Base-by-base conservation (phyloP, 257 asterid species). In the Forsythia suspensa region DNA sequence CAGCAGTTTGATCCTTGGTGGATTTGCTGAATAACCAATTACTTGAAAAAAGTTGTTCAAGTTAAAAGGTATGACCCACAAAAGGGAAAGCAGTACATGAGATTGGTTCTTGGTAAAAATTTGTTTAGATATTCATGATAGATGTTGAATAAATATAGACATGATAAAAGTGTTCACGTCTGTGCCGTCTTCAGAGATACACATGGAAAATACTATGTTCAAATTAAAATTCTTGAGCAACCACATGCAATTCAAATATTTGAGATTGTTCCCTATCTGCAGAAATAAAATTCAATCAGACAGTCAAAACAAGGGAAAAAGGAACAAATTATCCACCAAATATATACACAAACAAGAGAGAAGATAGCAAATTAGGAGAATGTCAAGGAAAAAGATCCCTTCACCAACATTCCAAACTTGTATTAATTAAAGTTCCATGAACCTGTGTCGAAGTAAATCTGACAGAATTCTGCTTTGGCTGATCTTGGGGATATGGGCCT, bases 401-500 rank as follows among this genome's bases (percentile, higher is more conserved):
- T 72, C 72, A 81, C 65, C 72, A 82, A 43, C 70, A 72, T 43
- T 16, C 8, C 2, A 46, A 66, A 21, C 77, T 29, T 20, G 74
- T 74, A 46, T 29, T 63, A 73, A 36, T 63, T 71, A 6, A 74
- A 81, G 48, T 8, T 80, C 61, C 81, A 84, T 73, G 84, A 71
- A 96, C 99, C 99, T 96, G 99, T 3, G 96, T 92, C n/a, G 97
- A 81, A 71, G 99, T 96, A 86, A 96, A 96, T 89, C 93, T 87
- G 71, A 96, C 99, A 65, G 94, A 90, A 78, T 96, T 96, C 87
- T 88, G 91, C 83, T 94, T 96, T 38, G 99, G 99, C 80, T 96
- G 97, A 86, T 96, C 98, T 80, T 92, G 98, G 73, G 98, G 99
- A 84, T 94, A 96, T 68, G 99, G 99, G 86, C 98, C 99, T 79